Evolutionary conservation across 805 yeast genomes (phyloP), one percentile per base, ranked within the genome.

Genomic region (Yarrowia bubula): DNA sequence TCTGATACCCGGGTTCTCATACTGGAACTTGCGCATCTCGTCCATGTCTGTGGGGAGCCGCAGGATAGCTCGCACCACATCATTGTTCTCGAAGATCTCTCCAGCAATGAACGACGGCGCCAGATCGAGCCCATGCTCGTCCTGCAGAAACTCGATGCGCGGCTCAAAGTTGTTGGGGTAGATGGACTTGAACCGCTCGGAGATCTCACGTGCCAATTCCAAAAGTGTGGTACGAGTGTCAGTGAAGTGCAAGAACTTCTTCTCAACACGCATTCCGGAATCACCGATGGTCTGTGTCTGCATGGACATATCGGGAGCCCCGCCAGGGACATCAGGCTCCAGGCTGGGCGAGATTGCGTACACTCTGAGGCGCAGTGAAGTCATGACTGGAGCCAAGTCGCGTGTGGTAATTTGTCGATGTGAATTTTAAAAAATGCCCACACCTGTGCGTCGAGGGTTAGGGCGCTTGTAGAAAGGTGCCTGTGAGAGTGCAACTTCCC

Each of bases 41-140:
- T 55, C 61, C 15, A 28, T 17, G 39, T 55, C 61, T 15, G 61
- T 55, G 22, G 61, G 61, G 31, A 41, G 61, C 8, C 61, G 61
- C 37, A 55, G 47, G 17, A 55, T 55, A 4, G 61, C 61, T 10
- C 61, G 38, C 22, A 58, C 64, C 17, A 35, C 42, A 22, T 58
- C 64, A 8, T 33, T 51, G 6, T 33, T 14, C 41, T 43, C 17
- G 35, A 58, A 58, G 7, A 58, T 51, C 15, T 58, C 33, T 3
- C 64, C 64, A 3, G 43, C 17, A 7, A 35, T 22, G 35, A 43
- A 58, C 4, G 22, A 14, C 35, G 64, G 64, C 11, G 42, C 6
- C 43, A 58, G 18, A 10, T 58, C 64, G 15, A 43, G 50, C 9
- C 64, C 64, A 2, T 15, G 3, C 33, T 22, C 51, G n/a, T 38